Conservation (phyloP, 495 filamentous ascomycete genomes). For the Thermothielavioides terrestris region DNA sequence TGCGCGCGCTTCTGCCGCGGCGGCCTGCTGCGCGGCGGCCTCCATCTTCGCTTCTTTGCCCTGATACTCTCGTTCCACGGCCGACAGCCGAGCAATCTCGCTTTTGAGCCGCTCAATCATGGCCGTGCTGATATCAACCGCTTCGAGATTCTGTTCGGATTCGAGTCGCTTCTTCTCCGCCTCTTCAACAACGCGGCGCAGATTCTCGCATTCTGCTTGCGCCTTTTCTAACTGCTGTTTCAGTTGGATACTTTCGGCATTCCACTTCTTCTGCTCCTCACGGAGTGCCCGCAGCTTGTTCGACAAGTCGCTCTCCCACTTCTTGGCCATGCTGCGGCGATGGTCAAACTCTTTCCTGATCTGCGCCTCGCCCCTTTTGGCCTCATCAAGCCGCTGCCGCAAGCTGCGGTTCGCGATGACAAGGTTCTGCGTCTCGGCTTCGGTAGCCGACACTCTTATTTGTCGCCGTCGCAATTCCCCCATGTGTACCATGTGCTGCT, state of each 20-base stretch:
- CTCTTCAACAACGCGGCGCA: conserved; percentile 50
- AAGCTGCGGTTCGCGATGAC: conserved; percentile 64
- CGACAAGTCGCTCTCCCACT: conserved; percentile 58
- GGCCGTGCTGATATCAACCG: conserved; percentile 48
- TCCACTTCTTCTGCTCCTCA: conserved; percentile 63
- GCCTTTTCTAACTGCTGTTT: conserved; percentile 45
- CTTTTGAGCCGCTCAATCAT: conserved; percentile 50
- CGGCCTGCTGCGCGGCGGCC: conserved; percentile 41
- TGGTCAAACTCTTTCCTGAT: conserved; percentile 57
- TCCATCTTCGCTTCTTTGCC: conserved; percentile 48
- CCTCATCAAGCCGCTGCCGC: conserved; percentile 56
- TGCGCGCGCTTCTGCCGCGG: conserved; percentile 42
- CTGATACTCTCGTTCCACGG: conserved; percentile 49
- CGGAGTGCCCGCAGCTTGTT: conserved; percentile 49
- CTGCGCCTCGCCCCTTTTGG: conserved; percentile 52
- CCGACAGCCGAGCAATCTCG: conserved; percentile 50
- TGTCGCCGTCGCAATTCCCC: conserved; percentile 60
- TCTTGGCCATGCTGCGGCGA: conserved; percentile 56
- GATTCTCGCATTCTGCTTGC: conserved; percentile 43
- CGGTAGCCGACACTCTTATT: conserved; percentile 57
- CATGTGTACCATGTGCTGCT: conserved; percentile 67
- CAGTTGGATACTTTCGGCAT: conserved; percentile 42
- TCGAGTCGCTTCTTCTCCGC: conserved; percentile 52
- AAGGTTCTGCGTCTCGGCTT: conserved; percentile 68
- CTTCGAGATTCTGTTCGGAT: conserved; percentile 50